A percentile compares a stretch with the other conserved stretches of the same genome.
Evolutionary conservation across 2,329 filamentous ascomycete genomes (phyloP).

Genomic region (Sporothrix sp.): DNA sequence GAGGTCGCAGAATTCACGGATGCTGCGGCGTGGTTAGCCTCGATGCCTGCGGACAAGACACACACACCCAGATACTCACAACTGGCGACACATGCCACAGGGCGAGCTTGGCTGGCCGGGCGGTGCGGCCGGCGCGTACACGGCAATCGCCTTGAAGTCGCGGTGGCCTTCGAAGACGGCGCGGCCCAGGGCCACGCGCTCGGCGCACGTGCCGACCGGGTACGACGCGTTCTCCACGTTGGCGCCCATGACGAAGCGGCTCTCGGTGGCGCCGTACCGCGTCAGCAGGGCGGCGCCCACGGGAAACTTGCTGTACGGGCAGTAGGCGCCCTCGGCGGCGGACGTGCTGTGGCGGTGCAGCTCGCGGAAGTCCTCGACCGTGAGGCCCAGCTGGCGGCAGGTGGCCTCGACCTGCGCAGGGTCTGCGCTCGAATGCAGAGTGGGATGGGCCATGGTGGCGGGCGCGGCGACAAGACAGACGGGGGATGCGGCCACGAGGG

Average conservation of each 20-base stretch:
- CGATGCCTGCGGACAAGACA: slow-evolving; percentile 15
- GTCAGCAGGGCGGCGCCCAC: slow-evolving; percentile 76
- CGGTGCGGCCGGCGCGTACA: slow-evolving; percentile 63
- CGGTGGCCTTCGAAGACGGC: slow-evolving; percentile 55
- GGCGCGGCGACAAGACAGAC: neutral
- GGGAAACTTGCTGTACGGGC: slow-evolving; percentile 86
- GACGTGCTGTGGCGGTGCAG: slow-evolving; percentile 54
- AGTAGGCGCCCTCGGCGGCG: slow-evolving; percentile 75
- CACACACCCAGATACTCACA: too few species aligned
- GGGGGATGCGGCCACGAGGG: neutral
- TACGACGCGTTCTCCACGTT: slow-evolving; percentile 93
- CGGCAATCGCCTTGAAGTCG: slow-evolving; percentile 67
- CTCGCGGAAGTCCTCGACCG: slow-evolving; percentile 50
- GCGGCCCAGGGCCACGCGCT: slow-evolving; percentile 77
- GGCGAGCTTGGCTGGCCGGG: slow-evolving; percentile 52
- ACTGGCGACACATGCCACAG: slow-evolving; percentile 94
- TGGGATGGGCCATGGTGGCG: slow-evolving; percentile 15
- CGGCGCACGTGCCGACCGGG: slow-evolving; percentile 90
- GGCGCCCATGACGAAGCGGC: slow-evolving; percentile 53
- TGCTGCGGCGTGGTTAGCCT: slow-evolving; percentile 36
- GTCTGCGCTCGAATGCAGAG: slow-evolving; percentile 21
- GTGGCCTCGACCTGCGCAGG: slow-evolving; percentile 21
- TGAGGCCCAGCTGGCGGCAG: slow-evolving; percentile 40
- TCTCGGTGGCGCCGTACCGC: slow-evolving; percentile 16
- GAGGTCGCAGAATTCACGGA: slow-evolving; percentile 65